Evolutionary conservation across 441 rosid species (phyloP), one percentile per base, ranked within the genome.

Genomic region (Populus hybrid): DNA sequence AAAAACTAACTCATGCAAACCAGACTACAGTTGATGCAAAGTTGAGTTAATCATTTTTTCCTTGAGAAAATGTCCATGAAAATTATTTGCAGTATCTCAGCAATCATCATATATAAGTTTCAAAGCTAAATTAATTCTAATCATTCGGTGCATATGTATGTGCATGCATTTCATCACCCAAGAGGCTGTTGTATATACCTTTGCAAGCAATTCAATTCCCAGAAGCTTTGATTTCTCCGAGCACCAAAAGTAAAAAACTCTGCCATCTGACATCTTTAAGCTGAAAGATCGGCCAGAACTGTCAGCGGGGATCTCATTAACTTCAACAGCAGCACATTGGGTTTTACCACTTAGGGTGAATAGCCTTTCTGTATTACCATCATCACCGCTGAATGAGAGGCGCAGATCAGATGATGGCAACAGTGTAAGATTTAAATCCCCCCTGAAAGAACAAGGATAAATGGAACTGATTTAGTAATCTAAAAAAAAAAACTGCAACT

Each of bases 151-250:
- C 63, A 29, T 11, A 38, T 50, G 11, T 21, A 33, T 59, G 23
- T 61, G 20, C 45, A 64, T 63, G 36, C 68, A 42, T 40, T 23
- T 24, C 16, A 66, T 68, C 33, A 2, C 16, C 33, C 42, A 67
- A 72, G 71, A 72, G 75, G 33, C 9, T 16, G 23, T 12, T 10
- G 11, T 16, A 40, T 80, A 42, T 87, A 95, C 99, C 99, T 94
- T 95, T 21, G 89, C 77, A 73, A 90, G 89, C 84, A 95, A 87
- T 87, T 95, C 99, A 77, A 77, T 38, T 82, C 97, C 98, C 77
- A 94, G 73, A 80, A 92, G 97, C 84, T 87, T 91, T n/a, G 93
- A 91, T 84, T 90, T 95, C 90, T 95, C 99, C 2, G 97, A 90
- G 85, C 97, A 90, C 99, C 99, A 95, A 64, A 87, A 95, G 89